Evolutionary conservation across 768 basidiomycete genomes (phyloP), one percentile per base, ranked within the genome.

Genomic region (Suillus lakei): DNA sequence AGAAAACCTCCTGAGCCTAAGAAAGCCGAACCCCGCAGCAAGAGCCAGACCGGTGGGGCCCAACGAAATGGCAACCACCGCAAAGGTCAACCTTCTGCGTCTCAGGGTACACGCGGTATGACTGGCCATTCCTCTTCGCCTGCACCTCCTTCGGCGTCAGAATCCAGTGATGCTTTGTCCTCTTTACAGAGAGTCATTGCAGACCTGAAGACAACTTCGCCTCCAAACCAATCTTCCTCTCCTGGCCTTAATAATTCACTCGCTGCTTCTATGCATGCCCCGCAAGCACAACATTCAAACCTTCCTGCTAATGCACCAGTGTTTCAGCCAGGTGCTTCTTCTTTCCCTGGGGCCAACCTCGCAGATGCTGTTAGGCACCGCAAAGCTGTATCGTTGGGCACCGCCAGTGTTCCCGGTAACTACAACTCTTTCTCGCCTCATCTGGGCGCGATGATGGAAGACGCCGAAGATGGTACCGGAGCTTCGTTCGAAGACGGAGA

Each of bases 181-280:
- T 94, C 93, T 34, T 86, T 98, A 61, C 95, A 98, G 74, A 88
- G 93, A 64, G 91, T 98, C 76, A 98, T 98, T 70, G 92, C 92
- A 63, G 96, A 98, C 77, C 83, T 98, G 68, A 97, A 95, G 84
- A 90, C 91, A 21, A 85, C 93, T 3, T 89, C 93, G 61, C 88
- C 92, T 59, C 82, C 87, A 60, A 86, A 81, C 72, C 85, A 78
- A 70, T 48, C 64, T 0, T 69, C 78, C 9, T 66, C 73, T 18
- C 77, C 78, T 71, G 79, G 78, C 67, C 76, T 79, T 48, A 79
- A 72, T 65, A 82, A 79, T 59, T 74, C 77, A 4, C 73, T 79
- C 41, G 68, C 82, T 67, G 77, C 72, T 69, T 80, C 84, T 50
- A 83, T 86, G 72, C 80, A 85, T 67, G 77, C 79, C 18, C 76